Evolutionary conservation across 495 filamentous ascomycete genomes (phyloP), one percentile per base, ranked within the genome.

Genomic region (Oidiodendron maius): DNA sequence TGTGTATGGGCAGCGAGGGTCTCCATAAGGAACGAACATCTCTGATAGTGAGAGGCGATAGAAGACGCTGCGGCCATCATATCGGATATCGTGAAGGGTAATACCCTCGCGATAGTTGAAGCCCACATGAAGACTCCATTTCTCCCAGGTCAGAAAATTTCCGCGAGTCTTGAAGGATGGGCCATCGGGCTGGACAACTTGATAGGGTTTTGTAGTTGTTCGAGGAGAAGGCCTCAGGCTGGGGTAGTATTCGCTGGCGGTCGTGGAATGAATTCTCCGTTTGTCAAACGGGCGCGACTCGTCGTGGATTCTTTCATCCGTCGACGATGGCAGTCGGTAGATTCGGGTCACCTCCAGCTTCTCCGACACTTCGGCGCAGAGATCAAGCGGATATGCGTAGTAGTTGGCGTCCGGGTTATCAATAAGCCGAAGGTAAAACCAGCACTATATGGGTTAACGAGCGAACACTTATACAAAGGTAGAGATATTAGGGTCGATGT

Each of bases 11-110:
- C 72, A 68, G 0, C 86, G 70, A 1, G 86, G 83, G 56, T 86
- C 84, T 0, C 76, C 84, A 55, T 91, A 89, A 3, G 86, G 86
- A 17, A 89, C 83, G 40, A 78, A 78, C 86, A 91, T 89, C 58
- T 91, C 86, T 20, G 75, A 77, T n/a, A 89, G 64, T 11, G 75
- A 75, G 3, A 89, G 63, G 2, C 86, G 74, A 64, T 84, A 86
- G 53, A 89, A 77, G 2, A 90, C 61, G 13, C 71, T 77, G 11
- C 79, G 69, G 50, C 74, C 74, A 55, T 86, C 83, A 59, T 89
- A 90, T 52, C 75, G 71, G 4, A 87, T 72, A 53, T 87, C 82
- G 55, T 87, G 81, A 6, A 87, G 58, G 2, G 84, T 77, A 56
- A 78, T 77, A 16, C 84, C 84, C 56, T 89, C 84, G 3, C 84